phyloP scores from a whole-genome alignment of 805 yeast species.

The Maudiozyma saulgeensis region DNA sequence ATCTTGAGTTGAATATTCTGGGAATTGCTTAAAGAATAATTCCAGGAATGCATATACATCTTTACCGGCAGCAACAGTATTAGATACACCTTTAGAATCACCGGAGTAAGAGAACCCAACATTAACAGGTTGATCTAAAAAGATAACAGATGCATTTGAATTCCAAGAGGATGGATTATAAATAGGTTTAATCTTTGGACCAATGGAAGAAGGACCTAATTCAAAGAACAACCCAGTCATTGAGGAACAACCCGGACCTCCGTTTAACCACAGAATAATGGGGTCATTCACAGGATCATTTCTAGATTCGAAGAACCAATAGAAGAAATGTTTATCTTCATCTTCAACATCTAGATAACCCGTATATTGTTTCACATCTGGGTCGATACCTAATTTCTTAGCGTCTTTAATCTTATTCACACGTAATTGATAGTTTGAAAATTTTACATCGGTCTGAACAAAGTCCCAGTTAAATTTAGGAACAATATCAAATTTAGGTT shows the following conservation, averaged over 20 bases:
- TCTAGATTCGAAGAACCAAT: constrained; percentile 80
- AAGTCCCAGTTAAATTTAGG: constrained; percentile 21
- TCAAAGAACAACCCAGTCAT: constrained; percentile 98
- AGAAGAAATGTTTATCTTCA: constrained; percentile 81
- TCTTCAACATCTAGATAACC: constrained; percentile 79
- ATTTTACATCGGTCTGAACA: constrained; percentile 30
- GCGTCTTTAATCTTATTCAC: constrained; percentile 49
- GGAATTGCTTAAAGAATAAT: constrained; percentile 61
- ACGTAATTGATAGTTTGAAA: constrained; percentile 45
- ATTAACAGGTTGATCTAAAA: constrained; percentile 91
- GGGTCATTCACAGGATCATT: constrained; percentile 84
- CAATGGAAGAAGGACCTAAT: constrained; percentile 76
- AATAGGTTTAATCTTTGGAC: constrained; percentile 36
- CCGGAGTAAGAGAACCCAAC: constrained; percentile 78
- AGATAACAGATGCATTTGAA: constrained; percentile 65
- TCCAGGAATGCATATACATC: constrained; percentile 42
- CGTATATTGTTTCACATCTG: constrained; percentile 63
- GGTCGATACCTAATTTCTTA: constrained; percentile 63
- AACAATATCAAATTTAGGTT: constrained; percentile 32
- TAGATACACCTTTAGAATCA: constrained; percentile 43
- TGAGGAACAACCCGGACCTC: constrained; percentile 98
- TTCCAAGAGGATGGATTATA: constrained; percentile 78
- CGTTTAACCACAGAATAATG: constrained; percentile 84
- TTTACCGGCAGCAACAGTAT: constrained; percentile 63
- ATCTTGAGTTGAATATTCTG: constrained; percentile 65